Percentiles rank a stretch among this genome's conserved stretches.
Evolutionary conservation across 495 filamentous ascomycete genomes (phyloP).

Genomic region (Aspergillus sclerotiicarbonarius): DNA sequence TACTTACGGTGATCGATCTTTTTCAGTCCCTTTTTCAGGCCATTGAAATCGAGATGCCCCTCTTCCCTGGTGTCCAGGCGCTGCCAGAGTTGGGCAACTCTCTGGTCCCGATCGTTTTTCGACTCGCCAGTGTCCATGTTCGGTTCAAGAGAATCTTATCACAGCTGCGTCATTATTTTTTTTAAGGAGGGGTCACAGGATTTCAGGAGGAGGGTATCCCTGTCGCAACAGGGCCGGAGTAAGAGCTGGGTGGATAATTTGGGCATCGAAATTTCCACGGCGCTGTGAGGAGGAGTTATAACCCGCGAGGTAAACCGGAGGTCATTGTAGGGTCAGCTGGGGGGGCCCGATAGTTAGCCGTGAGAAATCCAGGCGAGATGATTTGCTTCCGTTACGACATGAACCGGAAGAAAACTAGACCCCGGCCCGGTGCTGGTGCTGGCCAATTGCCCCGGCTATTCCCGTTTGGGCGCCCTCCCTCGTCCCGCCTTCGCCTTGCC

Average conservation of each 20-base stretch:
- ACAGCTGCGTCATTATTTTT: constrained; percentile 39
- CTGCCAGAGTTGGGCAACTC: constrained; percentile 77
- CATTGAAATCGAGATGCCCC: constrained; percentile 78
- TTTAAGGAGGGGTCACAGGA: constrained; percentile 24
- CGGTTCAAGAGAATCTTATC: constrained; percentile 37
- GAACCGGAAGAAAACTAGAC: constrained; percentile 27
- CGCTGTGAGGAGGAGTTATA: neutral
- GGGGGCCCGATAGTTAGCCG: constrained; percentile 13
- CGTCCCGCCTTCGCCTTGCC: neutral
- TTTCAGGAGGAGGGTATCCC: constrained; percentile 18
- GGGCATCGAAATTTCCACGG: constrained; percentile 23
- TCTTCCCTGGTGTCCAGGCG: constrained; percentile 72
- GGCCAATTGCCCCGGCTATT: constrained; percentile 29
- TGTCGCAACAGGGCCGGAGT: constrained; percentile 21
- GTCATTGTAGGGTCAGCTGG: constrained; percentile 11
- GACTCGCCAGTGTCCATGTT: constrained; percentile 57
- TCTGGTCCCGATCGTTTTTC: constrained; percentile 68
- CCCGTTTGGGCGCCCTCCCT: constrained; percentile 25
- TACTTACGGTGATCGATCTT: constrained; percentile 90
- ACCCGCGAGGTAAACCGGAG: constrained; percentile 10
- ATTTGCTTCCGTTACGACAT: constrained; percentile 34
- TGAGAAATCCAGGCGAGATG: constrained; percentile 39
- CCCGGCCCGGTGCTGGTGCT: constrained; percentile 36
- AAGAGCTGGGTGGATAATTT: constrained; percentile 12
- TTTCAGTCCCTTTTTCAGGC: constrained; percentile 76